Percentiles rank a stretch among this genome's conserved stretches.
phyloP scores from a whole-genome alignment of 129 eudicot genomes.

The Arctium lappa region DNA sequence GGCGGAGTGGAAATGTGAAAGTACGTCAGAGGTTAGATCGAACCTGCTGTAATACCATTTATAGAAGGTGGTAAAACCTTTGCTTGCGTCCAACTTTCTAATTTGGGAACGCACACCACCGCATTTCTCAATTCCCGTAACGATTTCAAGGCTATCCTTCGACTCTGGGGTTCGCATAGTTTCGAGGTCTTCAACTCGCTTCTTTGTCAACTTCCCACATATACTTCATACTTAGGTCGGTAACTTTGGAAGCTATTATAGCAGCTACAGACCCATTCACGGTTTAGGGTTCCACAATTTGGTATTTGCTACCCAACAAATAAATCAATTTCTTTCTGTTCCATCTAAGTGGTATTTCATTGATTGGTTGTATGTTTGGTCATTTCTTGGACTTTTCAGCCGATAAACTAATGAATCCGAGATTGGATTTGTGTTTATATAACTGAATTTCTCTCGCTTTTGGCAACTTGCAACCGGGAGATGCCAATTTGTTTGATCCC shows the following conservation, averaged over 20 bases:
- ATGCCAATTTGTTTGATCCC: background rate
- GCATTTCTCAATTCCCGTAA: background rate
- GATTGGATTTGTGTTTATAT: background rate
- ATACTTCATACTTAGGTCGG: background rate
- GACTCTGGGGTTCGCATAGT: conserved; percentile 16
- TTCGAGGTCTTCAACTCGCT: conserved; percentile 30
- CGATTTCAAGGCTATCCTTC: conserved; percentile 3
- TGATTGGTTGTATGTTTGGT: conserved; percentile 10
- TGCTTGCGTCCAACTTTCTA: conserved; percentile 1
- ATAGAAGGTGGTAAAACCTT: background rate
- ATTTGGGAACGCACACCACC: background rate
- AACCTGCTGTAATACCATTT: background rate
- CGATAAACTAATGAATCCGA: background rate
- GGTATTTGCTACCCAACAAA: background rate
- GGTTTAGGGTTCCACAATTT: conserved; percentile 12
- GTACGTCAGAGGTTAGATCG: background rate
- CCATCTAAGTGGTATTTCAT: background rate
- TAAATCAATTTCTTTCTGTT: background rate
- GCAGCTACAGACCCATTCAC: conserved; percentile 14
- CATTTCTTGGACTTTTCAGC: conserved; percentile 16
- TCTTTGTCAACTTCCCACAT: conserved; percentile 20
- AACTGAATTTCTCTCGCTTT: background rate
- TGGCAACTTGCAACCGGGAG: background rate
- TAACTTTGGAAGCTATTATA: background rate
- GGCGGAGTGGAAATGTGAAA: too few species aligned